A percentile compares a stretch with the other conserved stretches of the same genome.
phyloP scores from a whole-genome alignment of 768 basidiomycete species.

The Lentinula sp. region DNA sequence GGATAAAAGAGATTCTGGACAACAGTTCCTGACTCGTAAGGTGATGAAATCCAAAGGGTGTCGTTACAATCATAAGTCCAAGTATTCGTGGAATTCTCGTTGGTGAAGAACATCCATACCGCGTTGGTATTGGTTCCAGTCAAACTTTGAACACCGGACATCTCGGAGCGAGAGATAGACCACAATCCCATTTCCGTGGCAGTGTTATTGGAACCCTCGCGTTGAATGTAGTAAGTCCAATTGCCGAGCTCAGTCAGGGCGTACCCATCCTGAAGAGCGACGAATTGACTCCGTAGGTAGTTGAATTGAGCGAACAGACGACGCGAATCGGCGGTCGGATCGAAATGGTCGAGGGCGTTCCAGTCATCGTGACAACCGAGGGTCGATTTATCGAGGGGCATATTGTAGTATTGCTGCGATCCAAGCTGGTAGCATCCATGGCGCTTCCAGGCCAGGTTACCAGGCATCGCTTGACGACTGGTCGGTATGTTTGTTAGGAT shows the following conservation, averaged over 20 bases:
- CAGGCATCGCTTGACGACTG: slow-evolving; percentile 90
- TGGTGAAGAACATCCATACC: slow-evolving; percentile 83
- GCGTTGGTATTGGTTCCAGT: slow-evolving; percentile 56
- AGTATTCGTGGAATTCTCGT: slow-evolving; percentile 70
- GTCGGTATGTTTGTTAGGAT: neutral
- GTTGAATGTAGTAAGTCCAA: slow-evolving; percentile 74
- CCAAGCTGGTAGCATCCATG: slow-evolving; percentile 92
- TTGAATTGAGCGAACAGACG: slow-evolving; percentile 75
- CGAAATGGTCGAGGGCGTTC: slow-evolving; percentile 94
- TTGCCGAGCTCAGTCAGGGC: slow-evolving; percentile 77
- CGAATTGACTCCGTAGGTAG: slow-evolving; percentile 62
- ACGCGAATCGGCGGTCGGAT: slow-evolving; percentile 76
- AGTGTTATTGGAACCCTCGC: slow-evolving; percentile 82
- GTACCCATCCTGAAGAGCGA: slow-evolving; percentile 81
- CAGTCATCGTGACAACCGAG: slow-evolving; percentile 89
- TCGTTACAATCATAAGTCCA: slow-evolving; percentile 59
- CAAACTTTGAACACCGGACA: slow-evolving; percentile 53
- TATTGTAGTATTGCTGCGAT: slow-evolving; percentile 90
- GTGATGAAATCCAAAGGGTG: slow-evolving; percentile 71
- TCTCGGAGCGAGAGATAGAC: slow-evolving; percentile 70
- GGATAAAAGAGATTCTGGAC: slow-evolving; percentile 82
- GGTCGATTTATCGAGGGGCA: slow-evolving; percentile 74
- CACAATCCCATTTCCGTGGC: slow-evolving; percentile 85
- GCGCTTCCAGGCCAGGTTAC: slow-evolving; percentile 82
- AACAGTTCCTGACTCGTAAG: slow-evolving; percentile 52